Base-by-base conservation (phyloP, 2,329 filamentous ascomycete species). In the Phaeosphaeria sp. region DNA sequence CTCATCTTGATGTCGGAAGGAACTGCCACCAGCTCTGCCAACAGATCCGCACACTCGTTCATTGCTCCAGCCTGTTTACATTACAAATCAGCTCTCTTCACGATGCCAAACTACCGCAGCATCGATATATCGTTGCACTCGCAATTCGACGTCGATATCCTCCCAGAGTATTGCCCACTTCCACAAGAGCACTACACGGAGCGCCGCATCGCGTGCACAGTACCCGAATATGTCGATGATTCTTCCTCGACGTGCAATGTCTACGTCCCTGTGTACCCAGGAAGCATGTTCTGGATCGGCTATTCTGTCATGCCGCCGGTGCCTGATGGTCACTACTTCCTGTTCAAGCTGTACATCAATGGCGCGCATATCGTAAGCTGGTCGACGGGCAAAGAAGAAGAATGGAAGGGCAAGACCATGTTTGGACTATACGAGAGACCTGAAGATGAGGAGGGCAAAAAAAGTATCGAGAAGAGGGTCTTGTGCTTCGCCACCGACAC, bases 331-430 rank as follows among this genome's bases (percentile, higher is more conserved):
- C 65, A 74, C 36, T 68, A 71, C 59, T 81, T 78, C 56, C 76
- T 81, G 57, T 83, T 83, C 76, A 83, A 83, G 64, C 67, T 83
- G 27, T 77, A 77, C 60, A 67, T 81, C 58, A 73, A 79, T 36
- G 75, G 72, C 17, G 64, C 64, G 24, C 71, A 74, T 27, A 61
- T 81, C 15, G 67, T 80, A 9, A 81, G 71, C 57, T 84, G 81
- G 81, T 76, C 77, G 2, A 74, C 74, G 1, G 80, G 79, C 2
- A 75, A 74, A 49, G 71, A 78, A 17, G 74, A 83, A 13, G 65
- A 64, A 3, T 83, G 76, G 74, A 70, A 65, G 18, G 81, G 82
- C 0, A 81, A 80, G 62, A 77, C 76, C 0, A 77, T 81, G 71
- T 83, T 80, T 64, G 79, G 72, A 3, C 61, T 83, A 6, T 81